Conservation (phyloP, 768 basidiomycete genomes). For the Kwoniella pini region DNA sequence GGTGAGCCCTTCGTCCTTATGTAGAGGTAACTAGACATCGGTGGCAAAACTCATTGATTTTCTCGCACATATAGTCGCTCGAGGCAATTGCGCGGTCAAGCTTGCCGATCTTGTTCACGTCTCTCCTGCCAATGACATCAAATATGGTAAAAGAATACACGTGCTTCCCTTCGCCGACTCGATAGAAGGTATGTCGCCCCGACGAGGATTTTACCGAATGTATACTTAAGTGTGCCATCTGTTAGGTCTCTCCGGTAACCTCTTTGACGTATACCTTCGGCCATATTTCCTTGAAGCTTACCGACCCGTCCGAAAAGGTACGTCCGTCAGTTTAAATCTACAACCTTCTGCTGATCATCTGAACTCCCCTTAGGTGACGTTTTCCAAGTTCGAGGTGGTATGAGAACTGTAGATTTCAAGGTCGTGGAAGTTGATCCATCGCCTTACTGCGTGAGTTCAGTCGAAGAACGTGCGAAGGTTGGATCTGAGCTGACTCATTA, state of each 20-base stretch:
- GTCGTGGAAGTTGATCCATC: constrained; percentile 97
- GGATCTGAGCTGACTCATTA: neutral
- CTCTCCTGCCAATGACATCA: constrained; percentile 94
- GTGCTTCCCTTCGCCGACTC: constrained; percentile 98
- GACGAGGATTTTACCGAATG: neutral
- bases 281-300: constrained; percentile 97
- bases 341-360: constrained; percentile 59
- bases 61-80: constrained; percentile 66
- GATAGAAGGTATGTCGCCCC: constrained; percentile 70
- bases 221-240: neutral
- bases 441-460: constrained; percentile 71
- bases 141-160: constrained; percentile 95
- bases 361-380: constrained; percentile 92
- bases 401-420: constrained; percentile 99
- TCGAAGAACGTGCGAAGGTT: no score
- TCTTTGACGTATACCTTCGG: constrained; percentile 97
- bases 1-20: constrained; percentile 57
- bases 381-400: constrained; percentile 97
- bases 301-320: constrained; percentile 48
- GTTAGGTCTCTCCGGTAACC: constrained; percentile 79
- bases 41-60: neutral
- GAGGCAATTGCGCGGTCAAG: constrained; percentile 97
- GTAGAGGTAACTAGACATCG: no score
- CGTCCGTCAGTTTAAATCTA: constrained; percentile 2
- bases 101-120: constrained; percentile 95